These are phyloP conservation scores for Talaromyces pinophilus DNA, from an alignment of 2,329 filamentous ascomycete species.

Conservation along the genomic window DNA sequence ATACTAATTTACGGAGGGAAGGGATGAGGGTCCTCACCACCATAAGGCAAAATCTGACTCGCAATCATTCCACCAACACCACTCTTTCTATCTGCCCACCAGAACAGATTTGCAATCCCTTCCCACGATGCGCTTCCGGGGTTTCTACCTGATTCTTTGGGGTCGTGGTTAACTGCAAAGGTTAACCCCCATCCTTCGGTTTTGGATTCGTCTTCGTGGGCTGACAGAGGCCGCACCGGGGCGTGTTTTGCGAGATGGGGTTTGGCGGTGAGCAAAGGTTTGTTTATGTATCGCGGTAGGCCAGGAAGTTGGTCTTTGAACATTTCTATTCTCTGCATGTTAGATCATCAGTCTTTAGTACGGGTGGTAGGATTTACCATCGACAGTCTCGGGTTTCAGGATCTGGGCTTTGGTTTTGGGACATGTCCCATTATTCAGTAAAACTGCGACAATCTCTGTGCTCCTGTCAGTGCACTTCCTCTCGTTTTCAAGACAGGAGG, in stretches of 20 bases:
- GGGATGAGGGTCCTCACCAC: conserved; percentile 19
- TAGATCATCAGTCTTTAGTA: background rate
- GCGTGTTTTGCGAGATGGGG: conserved; percentile 50
- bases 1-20: background rate
- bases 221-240: conserved; percentile 1
- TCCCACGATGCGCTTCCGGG: conserved; percentile 55
- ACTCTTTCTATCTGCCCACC: conserved; percentile 60
- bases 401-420: conserved; percentile 57
- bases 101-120: conserved; percentile 59
- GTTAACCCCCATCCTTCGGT: conserved; percentile 68
- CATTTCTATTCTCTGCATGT: conserved; percentile 46
- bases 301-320: conserved; percentile 62
- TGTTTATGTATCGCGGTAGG: conserved; percentile 56
- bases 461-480: no score
- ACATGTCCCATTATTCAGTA: conserved; percentile 63
- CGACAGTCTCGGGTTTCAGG: conserved; percentile 56
- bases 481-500: no score
- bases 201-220: conserved; percentile 24
- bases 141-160: conserved; percentile 52
- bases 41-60: conserved; percentile 55
- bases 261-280: conserved; percentile 50
- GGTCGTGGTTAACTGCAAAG: conserved; percentile 45
- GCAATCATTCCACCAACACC: conserved; percentile 57
- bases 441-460: conserved; percentile 56
- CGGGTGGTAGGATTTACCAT: conserved; percentile 28